Evolutionary conservation across 2,329 filamentous ascomycete genomes (phyloP).

Genomic region (Dothidotthia symphoricarpi): DNA sequence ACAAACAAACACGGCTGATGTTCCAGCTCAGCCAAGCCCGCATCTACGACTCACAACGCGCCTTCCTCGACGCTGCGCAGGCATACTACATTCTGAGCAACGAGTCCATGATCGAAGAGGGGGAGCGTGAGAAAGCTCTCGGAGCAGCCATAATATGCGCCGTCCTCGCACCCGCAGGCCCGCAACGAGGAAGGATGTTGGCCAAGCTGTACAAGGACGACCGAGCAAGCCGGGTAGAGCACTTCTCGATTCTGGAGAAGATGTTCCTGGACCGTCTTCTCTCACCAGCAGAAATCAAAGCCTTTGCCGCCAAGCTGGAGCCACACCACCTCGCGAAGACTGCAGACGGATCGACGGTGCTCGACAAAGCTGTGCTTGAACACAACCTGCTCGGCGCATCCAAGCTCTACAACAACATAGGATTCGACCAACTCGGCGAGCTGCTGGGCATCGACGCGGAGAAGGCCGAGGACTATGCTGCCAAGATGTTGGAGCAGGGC

Average conservation of each 20-base stretch:
- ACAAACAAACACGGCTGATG: slow-evolving; percentile 73
- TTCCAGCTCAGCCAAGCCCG: slow-evolving; percentile 91
- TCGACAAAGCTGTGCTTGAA: slow-evolving; percentile 90
- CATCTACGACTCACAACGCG: slow-evolving; percentile 85
- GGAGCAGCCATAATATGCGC: slow-evolving; percentile 88
- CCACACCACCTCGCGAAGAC: slow-evolving; percentile 90
- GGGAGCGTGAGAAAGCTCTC: slow-evolving; percentile 81
- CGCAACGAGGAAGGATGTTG: slow-evolving; percentile 74
- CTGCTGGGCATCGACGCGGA: slow-evolving; percentile 76
- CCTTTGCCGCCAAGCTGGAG: slow-evolving; percentile 76
- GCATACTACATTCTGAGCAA: slow-evolving; percentile 87
- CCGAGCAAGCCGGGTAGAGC: slow-evolving; percentile 68
- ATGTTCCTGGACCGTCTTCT: slow-evolving; percentile 92
- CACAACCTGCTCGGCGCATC: slow-evolving; percentile 91
- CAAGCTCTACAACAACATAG: slow-evolving; percentile 52
- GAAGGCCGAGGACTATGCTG: slow-evolving; percentile 86
- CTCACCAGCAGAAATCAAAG: slow-evolving; percentile 74
- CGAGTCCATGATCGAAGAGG: slow-evolving; percentile 74
- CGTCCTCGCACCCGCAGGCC: slow-evolving; percentile 87
- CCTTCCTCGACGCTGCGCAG: slow-evolving; percentile 82
- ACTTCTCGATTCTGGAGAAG: slow-evolving; percentile 90
- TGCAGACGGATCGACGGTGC: slow-evolving; percentile 85
- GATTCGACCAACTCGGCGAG: slow-evolving; percentile 66
- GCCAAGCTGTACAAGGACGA: slow-evolving; percentile 93
- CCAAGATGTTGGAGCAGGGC: slow-evolving; percentile 93